Percentiles rank a stretch among this genome's conserved stretches.
phyloP scores from a whole-genome alignment of 495 filamentous ascomycete genomes.

The Talaromyces ruber region DNA sequence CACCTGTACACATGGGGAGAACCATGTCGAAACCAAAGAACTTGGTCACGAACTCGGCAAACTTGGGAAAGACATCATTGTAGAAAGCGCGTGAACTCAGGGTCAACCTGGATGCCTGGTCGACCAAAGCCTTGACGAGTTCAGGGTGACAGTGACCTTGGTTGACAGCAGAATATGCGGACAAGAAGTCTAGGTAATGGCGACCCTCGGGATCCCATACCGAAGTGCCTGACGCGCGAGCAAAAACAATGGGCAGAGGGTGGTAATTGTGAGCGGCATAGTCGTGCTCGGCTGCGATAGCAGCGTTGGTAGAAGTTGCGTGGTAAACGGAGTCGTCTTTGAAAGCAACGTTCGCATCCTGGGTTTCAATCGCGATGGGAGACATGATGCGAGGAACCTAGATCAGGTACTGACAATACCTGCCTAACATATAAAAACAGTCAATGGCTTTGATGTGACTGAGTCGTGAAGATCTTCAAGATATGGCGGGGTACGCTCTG shows the following conservation, averaged over 20 bases:
- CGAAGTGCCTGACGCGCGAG: conserved; percentile 69
- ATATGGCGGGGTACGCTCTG: not conserved
- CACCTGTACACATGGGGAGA: conserved; percentile 97
- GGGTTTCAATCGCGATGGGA: conserved; percentile 22
- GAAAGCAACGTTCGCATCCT: conserved; percentile 21
- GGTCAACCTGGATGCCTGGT: conserved; percentile 85
- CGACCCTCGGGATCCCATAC: conserved; percentile 98
- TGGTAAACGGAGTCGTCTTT: conserved; percentile 56
- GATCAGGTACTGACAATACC: not conserved
- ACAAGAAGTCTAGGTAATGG: conserved; percentile 96
- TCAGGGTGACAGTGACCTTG: conserved; percentile 98
- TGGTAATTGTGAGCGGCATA: conserved; percentile 99
- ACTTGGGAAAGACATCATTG: conserved; percentile 97
- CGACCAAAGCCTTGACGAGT: conserved; percentile 77
- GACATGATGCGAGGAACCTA: conserved; percentile 24
- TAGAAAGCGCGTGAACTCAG: conserved; percentile 95
- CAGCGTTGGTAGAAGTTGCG: conserved; percentile 65
- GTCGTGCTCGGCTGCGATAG: conserved; percentile 70
- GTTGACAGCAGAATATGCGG: conserved; percentile 96
- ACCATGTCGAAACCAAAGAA: conserved; percentile 98
- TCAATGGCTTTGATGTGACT: not conserved
- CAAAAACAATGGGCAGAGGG: conserved; percentile 87
- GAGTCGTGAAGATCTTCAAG: conserved; percentile 6
- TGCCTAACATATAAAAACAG: not conserved
- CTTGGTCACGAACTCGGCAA: conserved; percentile 83